Percentiles rank a stretch among this genome's conserved stretches.
Conservation (phyloP, 2,329 filamentous ascomycete species). For the Beauveria sp. region DNA sequence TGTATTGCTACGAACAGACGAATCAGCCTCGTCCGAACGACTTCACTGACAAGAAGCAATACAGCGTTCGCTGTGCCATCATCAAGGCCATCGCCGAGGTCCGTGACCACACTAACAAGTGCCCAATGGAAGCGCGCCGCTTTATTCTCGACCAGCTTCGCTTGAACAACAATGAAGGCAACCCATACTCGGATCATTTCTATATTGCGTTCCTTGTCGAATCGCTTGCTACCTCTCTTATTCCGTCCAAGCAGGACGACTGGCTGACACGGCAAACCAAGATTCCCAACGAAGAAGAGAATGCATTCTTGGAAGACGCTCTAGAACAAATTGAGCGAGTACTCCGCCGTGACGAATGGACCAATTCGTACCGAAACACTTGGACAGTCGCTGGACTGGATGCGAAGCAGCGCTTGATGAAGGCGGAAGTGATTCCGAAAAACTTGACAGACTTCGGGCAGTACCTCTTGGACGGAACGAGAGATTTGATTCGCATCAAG, state of each 20-base stretch:
- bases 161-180: slow-evolving; percentile 91
- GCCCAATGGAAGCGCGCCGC: slow-evolving; percentile 68
- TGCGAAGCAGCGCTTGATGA: slow-evolving; percentile 56
- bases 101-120: slow-evolving; percentile 64
- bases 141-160: slow-evolving; percentile 86
- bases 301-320: slow-evolving; percentile 43
- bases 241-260: slow-evolving; percentile 41
- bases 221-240: slow-evolving; percentile 50
- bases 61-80: slow-evolving; percentile 78
- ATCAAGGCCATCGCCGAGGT: slow-evolving; percentile 73
- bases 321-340: slow-evolving; percentile 60
- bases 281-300: slow-evolving; percentile 37
- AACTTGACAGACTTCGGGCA: slow-evolving; percentile 51
- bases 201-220: slow-evolving; percentile 78
- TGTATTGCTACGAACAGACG: slow-evolving; percentile 77
- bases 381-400: slow-evolving; percentile 56
- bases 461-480: slow-evolving; percentile 57
- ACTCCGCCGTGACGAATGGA: slow-evolving; percentile 61
- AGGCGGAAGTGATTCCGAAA: slow-evolving; percentile 50
- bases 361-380: slow-evolving; percentile 59
- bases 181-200: slow-evolving; percentile 79
- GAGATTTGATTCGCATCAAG: slow-evolving; percentile 57
- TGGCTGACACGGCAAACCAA: slow-evolving; percentile 37
- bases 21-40: slow-evolving; percentile 82
- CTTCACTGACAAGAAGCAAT: slow-evolving; percentile 79